Evolutionary conservation across 2,329 filamentous ascomycete genomes (phyloP), one percentile per base, ranked within the genome.

Genomic region (Epicoccum sorghinum): DNA sequence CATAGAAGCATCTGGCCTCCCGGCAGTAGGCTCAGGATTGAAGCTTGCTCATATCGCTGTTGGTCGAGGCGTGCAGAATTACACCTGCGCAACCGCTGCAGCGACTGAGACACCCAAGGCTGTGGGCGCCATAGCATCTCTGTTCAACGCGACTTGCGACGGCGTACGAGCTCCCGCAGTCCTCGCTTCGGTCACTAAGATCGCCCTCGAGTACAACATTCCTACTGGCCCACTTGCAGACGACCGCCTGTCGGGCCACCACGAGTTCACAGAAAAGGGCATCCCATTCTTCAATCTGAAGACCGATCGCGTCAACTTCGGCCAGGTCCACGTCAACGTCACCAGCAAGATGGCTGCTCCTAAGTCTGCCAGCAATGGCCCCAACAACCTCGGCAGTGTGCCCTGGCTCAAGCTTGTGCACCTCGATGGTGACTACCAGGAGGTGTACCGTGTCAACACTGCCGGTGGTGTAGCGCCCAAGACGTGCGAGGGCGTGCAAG

Each of bases 41-140:
- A 78, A 71, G 3, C 81, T 96, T 45, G 83, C 85, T 70, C 90
- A 96, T 75, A 89, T 97, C 49, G 90, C 89, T 70, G 80, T 97
- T 58, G 93, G 93, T 67, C 88, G 91, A 39, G 93, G 93, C 56
- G 95, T 90, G 7, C 88, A 97, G 78, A 97, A 97, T 82, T 98
- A 97, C 80, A 96, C 91, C 46, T 97, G 93, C 80, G 80, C 84
- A 54, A 78, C 72, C 3, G 56, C 62, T 52, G 83, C 89, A 64
- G 71, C 83, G 1, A 83, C 83, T 3, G 83, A 85, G 0, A 77
- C 77, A 0, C 93, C 93, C 12, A 80, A 79, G 8, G 81, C 87
- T 14, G 75, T 80, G 44, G 93, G 93, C 59, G 93, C 93, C 48
- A 71, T 91, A 0, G 93, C 93, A 49, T 87, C 85, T 1, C 89